A percentile compares a stretch with the other conserved stretches of the same genome.
Conservation (phyloP, 2,329 filamentous ascomycete species). For the Chrysosphaeria jannelii region DNA sequence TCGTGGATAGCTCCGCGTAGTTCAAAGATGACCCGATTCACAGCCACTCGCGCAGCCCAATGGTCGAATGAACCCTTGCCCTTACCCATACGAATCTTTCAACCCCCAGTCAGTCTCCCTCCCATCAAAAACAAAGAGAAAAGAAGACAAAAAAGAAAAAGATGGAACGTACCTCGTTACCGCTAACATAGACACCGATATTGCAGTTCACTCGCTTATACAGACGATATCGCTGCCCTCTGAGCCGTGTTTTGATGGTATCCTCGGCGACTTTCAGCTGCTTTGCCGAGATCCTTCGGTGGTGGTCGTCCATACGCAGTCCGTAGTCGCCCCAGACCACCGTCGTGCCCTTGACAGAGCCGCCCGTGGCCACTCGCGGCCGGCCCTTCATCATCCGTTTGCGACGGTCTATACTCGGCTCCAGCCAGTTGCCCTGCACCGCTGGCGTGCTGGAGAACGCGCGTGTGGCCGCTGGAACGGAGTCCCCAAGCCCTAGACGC, state of each 20-base stretch:
- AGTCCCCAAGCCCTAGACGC: slow-evolving; percentile 15
- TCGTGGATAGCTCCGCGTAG: slow-evolving; percentile 80
- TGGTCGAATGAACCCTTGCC: slow-evolving; percentile 94
- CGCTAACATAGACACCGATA: slow-evolving; percentile 80
- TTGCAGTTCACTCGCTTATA: slow-evolving; percentile 82
- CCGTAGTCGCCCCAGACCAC: slow-evolving; percentile 93
- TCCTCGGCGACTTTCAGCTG: slow-evolving; percentile 81
- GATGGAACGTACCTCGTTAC: slow-evolving; percentile 40
- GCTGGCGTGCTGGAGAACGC: slow-evolving; percentile 41
- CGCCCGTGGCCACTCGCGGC: slow-evolving; percentile 65
- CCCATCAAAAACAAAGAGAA: slow-evolving; percentile 1
- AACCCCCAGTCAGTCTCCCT: not conserved
- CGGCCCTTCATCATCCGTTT: slow-evolving; percentile 80
- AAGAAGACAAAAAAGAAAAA: not conserved
- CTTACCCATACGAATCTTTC: slow-evolving; percentile 87
- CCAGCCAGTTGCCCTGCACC: slow-evolving; percentile 43
- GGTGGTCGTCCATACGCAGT: slow-evolving; percentile 73
- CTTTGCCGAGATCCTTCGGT: slow-evolving; percentile 62
- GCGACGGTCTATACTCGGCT: slow-evolving; percentile 44
- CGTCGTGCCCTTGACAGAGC: slow-evolving; percentile 73
- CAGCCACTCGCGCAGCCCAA: slow-evolving; percentile 71
- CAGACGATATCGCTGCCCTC: slow-evolving; percentile 73
- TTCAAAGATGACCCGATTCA: slow-evolving; percentile 81
- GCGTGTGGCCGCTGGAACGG: too few species aligned
- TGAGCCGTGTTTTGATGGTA: slow-evolving; percentile 62